Percentiles rank a stretch among this genome's conserved stretches.
Evolutionary conservation across 1,139 yeast genomes (phyloP).

Genomic region (Saccharomyces uvarum): DNA sequence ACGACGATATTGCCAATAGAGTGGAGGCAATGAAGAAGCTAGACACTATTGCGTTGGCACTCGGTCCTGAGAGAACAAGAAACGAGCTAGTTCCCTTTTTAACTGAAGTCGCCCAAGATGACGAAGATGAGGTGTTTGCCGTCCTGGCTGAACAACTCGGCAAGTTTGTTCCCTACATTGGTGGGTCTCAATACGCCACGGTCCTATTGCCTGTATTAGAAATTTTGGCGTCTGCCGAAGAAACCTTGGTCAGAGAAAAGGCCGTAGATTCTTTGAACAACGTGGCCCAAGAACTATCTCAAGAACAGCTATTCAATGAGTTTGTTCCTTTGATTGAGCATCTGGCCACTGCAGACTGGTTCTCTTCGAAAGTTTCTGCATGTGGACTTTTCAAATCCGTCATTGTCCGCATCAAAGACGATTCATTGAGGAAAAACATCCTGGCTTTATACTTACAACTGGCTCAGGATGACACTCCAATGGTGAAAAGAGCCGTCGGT

Average conservation of each 20-base stretch:
- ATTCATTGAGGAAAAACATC: conserved; percentile 48
- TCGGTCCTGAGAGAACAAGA: conserved; percentile 90
- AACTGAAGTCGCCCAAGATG: conserved; percentile 90
- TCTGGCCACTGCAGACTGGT: conserved; percentile 88
- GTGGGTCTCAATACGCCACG: conserved; percentile 75
- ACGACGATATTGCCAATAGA: conserved; percentile 89
- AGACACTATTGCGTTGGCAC: conserved; percentile 89
- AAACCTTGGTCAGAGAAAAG: conserved; percentile 93
- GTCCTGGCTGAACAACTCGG: conserved; percentile 89
- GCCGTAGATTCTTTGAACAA: conserved; percentile 81
- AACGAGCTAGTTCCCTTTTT: conserved; percentile 84
- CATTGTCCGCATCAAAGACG: conserved; percentile 51
- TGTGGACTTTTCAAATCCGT: conserved; percentile 80
- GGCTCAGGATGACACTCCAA: conserved; percentile 88
- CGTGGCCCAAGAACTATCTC: conserved; percentile 58
- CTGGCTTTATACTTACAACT: conserved; percentile 61
- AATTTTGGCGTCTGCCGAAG: conserved; percentile 86
- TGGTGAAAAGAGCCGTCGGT: conserved; percentile 96
- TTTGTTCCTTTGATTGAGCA: conserved; percentile 72
- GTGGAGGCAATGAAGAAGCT: conserved; percentile 92
- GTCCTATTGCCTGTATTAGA: conserved; percentile 80
- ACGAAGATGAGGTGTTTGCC: conserved; percentile 95
- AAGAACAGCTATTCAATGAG: conserved; percentile 56
- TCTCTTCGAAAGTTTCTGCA: conserved; percentile 84
- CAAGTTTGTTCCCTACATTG: conserved; percentile 75